Evolutionary conservation across 768 basidiomycete species (phyloP), one percentile per base, ranked within the genome.

Genomic region (Holtermanniella nyarrowii): DNA sequence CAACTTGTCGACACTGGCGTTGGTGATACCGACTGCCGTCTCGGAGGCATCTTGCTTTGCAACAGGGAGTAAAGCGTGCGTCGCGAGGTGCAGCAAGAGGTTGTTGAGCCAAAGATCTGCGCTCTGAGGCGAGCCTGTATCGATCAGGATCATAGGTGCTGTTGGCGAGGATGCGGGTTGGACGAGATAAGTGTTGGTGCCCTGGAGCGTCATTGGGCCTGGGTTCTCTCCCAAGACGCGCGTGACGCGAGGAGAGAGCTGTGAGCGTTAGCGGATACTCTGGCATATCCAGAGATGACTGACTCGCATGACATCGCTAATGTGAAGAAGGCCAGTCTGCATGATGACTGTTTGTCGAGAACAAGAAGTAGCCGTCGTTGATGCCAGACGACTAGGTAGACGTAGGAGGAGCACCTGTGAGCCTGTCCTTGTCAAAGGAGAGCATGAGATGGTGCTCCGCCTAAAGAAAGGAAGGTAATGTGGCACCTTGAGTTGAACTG

Each of bases 171-270:
- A 66, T 12, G 67, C 62, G 5, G 67, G 62, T 48, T 69, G 67
- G 22, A 69, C 58, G 14, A 69, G 52, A 49, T 69, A 69, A 1
- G 62, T 64, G 47, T 69, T 69, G 2, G 67, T 69, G 14, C 67
- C 67, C 56, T 66, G 64, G 4, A 68, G 56, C 16, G 66, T 68
- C 56, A 62, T 60, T 24, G 58, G 39, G n/a, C 62, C 60, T 2
- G 66, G 66, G 42, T 68, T 68, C 47, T 68, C 64, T 3, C 62
- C 63, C 2, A 66, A 52, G 11, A 68, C 46, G 12, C 63, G 63
- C 18, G 63, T 65, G 54, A 68, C 63, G 50, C 64, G 66, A 7
- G 66, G 54, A 0, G 63, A 68, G 55, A 65, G 62, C 63, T 67
- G 31, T 5, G 18, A 26, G n/a, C 10, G 46, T 46, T 27, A 49